phyloP scores from a whole-genome alignment of 306 rosid species.

The Cotoneaster glaucophyllus region DNA sequence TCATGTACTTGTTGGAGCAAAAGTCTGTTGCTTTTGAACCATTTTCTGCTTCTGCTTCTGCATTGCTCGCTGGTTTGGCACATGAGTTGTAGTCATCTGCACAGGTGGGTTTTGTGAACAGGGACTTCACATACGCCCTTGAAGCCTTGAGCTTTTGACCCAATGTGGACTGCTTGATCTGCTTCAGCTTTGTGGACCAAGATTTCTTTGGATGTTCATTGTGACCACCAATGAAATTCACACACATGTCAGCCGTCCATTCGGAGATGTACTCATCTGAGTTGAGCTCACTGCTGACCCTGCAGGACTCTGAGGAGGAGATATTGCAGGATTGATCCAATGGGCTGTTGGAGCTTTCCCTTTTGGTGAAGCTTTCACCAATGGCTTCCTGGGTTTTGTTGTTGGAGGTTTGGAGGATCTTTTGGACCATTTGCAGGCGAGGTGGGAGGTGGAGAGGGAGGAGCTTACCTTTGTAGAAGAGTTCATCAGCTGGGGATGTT shows the following conservation, averaged over 20 bases:
- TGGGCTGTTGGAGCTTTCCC: constrained; percentile 27
- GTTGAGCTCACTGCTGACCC: constrained; percentile 58
- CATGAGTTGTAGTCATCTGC: constrained; percentile 35
- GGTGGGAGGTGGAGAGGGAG: constrained; percentile 97
- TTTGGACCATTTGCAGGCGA: constrained; percentile 82
- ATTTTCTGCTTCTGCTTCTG: constrained; percentile 19
- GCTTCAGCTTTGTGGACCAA: constrained; percentile 66
- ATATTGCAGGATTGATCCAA: constrained; percentile 39
- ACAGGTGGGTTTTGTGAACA: constrained; percentile 63
- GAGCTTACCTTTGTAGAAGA: constrained; percentile 93
- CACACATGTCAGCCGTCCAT: constrained; percentile 40
- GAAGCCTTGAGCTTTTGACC: constrained; percentile 65
- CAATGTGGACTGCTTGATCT: constrained; percentile 48
- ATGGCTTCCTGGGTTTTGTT: constrained; percentile 26
- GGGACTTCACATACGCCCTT: constrained; percentile 52
- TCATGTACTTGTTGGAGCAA: constrained; percentile 31
- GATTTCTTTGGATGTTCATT: constrained; percentile 33
- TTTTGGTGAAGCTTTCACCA: constrained; percentile 30
- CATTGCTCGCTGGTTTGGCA: constrained; percentile 40
- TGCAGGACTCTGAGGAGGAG: constrained; percentile 58
- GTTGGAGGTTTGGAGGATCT: constrained; percentile 39
- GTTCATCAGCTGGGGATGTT: constrained; percentile 84
- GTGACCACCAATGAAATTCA: constrained; percentile 13
- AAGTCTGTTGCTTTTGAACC: constrained; percentile 16
- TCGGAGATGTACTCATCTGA: constrained; percentile 48